Evolutionary conservation across 2,329 filamentous ascomycete genomes (phyloP).

Genomic region (Ceratocystis ficicola): DNA sequence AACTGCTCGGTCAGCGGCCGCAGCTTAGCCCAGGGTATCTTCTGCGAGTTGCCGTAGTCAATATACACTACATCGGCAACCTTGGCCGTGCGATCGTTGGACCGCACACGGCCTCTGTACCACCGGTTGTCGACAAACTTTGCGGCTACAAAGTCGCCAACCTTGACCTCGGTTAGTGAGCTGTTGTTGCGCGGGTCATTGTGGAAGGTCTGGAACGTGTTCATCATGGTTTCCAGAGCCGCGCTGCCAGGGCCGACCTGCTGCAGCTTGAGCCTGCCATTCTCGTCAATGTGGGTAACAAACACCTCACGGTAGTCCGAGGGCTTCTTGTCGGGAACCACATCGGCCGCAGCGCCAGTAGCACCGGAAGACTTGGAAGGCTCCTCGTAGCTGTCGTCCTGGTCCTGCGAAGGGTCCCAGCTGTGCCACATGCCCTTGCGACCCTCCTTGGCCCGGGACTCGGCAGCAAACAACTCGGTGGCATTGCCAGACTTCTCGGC

Average conservation of each 20-base stretch:
- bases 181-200: conserved; percentile 58
- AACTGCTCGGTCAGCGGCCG: conserved; percentile 74
- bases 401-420: conserved; percentile 83
- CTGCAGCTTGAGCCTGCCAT: conserved; percentile 78
- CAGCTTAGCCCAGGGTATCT: conserved; percentile 70
- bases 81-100: conserved; percentile 84
- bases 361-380: conserved; percentile 42
- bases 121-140: conserved; percentile 86
- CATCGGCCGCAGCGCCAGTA: conserved; percentile 38
- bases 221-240: conserved; percentile 78
- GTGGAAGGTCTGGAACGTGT: conserved; percentile 82
- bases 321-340: conserved; percentile 51
- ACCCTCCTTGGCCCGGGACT: conserved; percentile 78
- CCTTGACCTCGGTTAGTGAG: conserved; percentile 68
- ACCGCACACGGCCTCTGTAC: conserved; percentile 84
- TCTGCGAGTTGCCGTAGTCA: conserved; percentile 92
- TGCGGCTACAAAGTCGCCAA: conserved; percentile 81
- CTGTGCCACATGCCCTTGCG: conserved; percentile 84
- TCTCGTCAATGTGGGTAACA: conserved; percentile 77
- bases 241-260: conserved; percentile 77
- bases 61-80: conserved; percentile 85
- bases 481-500: conserved; percentile 90
- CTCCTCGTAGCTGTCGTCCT: conserved; percentile 45
- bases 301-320: conserved; percentile 86
- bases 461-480: conserved; percentile 73